Conservation (phyloP, 2,329 filamentous ascomycete genomes). For the Alternaria panax region DNA sequence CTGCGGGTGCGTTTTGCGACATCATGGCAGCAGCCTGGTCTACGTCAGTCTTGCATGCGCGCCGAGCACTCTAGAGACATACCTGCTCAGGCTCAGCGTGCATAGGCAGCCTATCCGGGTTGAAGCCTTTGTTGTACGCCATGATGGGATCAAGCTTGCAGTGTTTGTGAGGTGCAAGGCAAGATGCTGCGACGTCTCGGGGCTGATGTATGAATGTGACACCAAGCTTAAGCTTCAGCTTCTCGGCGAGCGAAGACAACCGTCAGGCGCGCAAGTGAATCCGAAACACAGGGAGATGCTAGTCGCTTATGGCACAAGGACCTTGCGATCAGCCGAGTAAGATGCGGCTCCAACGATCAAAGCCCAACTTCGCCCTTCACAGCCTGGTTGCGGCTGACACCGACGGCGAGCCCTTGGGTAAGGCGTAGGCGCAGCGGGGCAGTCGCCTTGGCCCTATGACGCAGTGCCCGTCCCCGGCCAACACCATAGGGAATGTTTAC, state of each 20-base stretch:
- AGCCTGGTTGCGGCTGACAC: slow-evolving; percentile 38
- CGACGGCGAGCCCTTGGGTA: slow-evolving; percentile 9
- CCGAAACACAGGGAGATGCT: slow-evolving; percentile 7
- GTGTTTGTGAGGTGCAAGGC: slow-evolving; percentile 10
- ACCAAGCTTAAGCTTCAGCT: slow-evolving; percentile 19
- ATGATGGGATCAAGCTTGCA: slow-evolving; percentile 58
- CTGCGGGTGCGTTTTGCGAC: slow-evolving; percentile 25
- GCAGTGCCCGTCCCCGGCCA: slow-evolving; percentile 11
- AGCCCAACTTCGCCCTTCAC: slow-evolving; percentile 32
- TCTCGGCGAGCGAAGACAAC: slow-evolving; percentile 9
- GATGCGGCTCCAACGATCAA: slow-evolving; percentile 18
- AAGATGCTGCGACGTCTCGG: slow-evolving; percentile 6
- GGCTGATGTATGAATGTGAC: slow-evolving; percentile 28
- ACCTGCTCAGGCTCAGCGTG: slow-evolving; percentile 80
- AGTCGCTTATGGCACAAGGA: slow-evolving; percentile 4
- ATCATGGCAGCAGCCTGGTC: slow-evolving; percentile 54
- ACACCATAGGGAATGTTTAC: neutral
- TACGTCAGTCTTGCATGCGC: slow-evolving; percentile 8
- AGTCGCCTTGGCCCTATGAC: slow-evolving; percentile 34
- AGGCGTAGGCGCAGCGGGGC: slow-evolving; percentile 24
- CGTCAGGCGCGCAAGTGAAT: slow-evolving; percentile 11
- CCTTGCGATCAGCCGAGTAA: slow-evolving; percentile 2
- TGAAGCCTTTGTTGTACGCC: slow-evolving; percentile 94
- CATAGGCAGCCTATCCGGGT: slow-evolving; percentile 94
- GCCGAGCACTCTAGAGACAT: slow-evolving; percentile 40